Base-by-base conservation (phyloP, 1,284 basidiomycete genomes). In the Irpex sp. region DNA sequence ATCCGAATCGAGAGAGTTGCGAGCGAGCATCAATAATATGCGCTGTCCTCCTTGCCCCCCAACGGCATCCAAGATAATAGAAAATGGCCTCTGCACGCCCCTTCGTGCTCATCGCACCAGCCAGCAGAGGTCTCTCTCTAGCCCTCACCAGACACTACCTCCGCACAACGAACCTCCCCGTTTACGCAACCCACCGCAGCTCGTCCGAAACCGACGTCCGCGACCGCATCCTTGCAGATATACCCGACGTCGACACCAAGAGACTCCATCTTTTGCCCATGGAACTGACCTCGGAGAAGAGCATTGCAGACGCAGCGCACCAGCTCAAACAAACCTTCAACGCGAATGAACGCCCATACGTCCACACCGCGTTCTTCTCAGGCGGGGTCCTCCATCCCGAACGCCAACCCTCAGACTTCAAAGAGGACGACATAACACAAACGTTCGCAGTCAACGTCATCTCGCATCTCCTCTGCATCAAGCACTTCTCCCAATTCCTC, bases 391-490 rank as follows among this genome's bases (percentile, higher is more conserved):
- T 88, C 21, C 75, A 82, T 62, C 81, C 85, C 9, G 86, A 89
- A 70, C 86, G 83, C 66, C 79, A 79, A 51, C 82, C 85, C 4
- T 72, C 75, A 3, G 84, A 88, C 66, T 71, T 89, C 58, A 76
- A 83, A 67, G 69, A 77, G 64, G 73, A 75, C 15, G 68, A 76
- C 57, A 72, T 88, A 36, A 69, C 75, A 26, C 73, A 82, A 63
- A 80, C 81, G 6, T 87, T 86, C 74, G 75, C 81, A 66, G 78
- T 82, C 68, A 88, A 88, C 72, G 79, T 82, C 66, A 78, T 87
- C 61, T 81, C 84, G n/a, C 85, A 87, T 69, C 74, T 87, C 43
- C 79, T 87, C 57, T 76, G 84, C 67, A 84, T 87, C 75, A 86
- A 86, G 70, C 83, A 87, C 69, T 87, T 87, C 70, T 80, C 80